Evolutionary conservation across 805 yeast genomes (phyloP), one percentile per base, ranked within the genome.

Genomic region (Candida ortonii): DNA sequence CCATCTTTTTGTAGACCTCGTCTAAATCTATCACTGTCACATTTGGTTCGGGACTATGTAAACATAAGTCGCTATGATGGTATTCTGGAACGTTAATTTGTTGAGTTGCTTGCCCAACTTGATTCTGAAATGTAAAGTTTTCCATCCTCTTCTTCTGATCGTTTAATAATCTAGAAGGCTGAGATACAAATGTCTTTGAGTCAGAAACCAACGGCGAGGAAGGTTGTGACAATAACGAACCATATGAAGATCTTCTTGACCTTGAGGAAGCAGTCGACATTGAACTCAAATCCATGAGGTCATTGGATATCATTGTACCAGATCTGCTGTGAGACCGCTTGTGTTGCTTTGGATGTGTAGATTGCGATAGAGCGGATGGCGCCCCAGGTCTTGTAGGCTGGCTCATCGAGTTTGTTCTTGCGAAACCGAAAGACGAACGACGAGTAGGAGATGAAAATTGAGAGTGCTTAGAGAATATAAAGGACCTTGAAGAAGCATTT

Each of bases 11-110:
- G n/a, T n/a, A n/a, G 15, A 48, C 38, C 12, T 44, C 47, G 34
- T 50, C 55, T 24, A 50, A 27, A 28, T 50, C 40, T 14, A 50
- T 48, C 12, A 27, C 28, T 16, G n/a, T n/a, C n/a, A n/a, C n/a
- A n/a, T n/a, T n/a, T n/a, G n/a, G n/a, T n/a, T n/a, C n/a, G n/a
- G n/a, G n/a, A n/a, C n/a, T n/a, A n/a, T n/a, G n/a, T n/a, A n/a
- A n/a, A n/a, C n/a, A n/a, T n/a, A n/a, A n/a, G n/a, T 17, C 7
- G 17, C 12, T 12, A 6, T 16, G 10, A 8, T 15, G 20, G 11
- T 8, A 13, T 13, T 22, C 11, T 9, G 10, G 21, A 16, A 21
- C 23, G n/a, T n/a, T n/a, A n/a, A n/a, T n/a, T n/a, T n/a, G n/a
- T n/a, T n/a, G n/a, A n/a, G n/a, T n/a, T n/a, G n/a, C n/a, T n/a